A percentile compares a stretch with the other conserved stretches of the same genome.
phyloP scores from a whole-genome alignment of 257 asterid genomes.

The Vinca minor region DNA sequence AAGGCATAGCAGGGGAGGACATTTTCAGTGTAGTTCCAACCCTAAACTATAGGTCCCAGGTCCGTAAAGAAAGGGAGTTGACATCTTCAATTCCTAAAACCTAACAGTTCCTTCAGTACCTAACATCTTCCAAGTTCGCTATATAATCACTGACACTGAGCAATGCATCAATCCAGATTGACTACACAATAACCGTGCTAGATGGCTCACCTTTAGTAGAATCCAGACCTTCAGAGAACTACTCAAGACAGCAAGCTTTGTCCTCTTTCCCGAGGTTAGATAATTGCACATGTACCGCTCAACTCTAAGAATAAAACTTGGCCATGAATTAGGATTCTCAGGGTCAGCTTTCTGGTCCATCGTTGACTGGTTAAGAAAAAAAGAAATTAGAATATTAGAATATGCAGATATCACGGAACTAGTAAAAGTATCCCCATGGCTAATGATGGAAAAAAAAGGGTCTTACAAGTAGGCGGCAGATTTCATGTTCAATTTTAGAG shows the following conservation, averaged over 20 bases:
- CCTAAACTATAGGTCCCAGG: too few species aligned
- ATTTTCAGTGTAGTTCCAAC: too few species aligned
- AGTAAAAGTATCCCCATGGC: background rate
- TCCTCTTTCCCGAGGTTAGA: constrained; percentile 82
- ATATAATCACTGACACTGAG: background rate
- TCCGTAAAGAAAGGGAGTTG: background rate
- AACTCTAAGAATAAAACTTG: constrained; percentile 73
- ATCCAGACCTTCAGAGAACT: constrained; percentile 98
- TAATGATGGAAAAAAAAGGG: background rate
- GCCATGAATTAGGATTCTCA: constrained; percentile 80
- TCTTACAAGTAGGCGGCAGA: constrained; percentile 52
- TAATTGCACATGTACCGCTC: constrained; percentile 89
- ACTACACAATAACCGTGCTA: background rate
- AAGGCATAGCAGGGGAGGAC: too few species aligned
- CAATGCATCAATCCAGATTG: constrained; percentile 5
- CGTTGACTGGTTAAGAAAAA: constrained; percentile 50
- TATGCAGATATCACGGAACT: background rate
- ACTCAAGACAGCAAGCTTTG: constrained; percentile 77
- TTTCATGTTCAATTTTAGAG: constrained; percentile 89
- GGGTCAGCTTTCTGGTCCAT: constrained; percentile 63
- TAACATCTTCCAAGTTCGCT: background rate
- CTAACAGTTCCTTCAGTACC: background rate
- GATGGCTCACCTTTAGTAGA: constrained; percentile 66
- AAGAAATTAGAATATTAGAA: background rate
- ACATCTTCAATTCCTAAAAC: background rate